Evolutionary conservation across 352 stramenopile genomes (phyloP).

Genomic region (Phytophthora rubi): DNA sequence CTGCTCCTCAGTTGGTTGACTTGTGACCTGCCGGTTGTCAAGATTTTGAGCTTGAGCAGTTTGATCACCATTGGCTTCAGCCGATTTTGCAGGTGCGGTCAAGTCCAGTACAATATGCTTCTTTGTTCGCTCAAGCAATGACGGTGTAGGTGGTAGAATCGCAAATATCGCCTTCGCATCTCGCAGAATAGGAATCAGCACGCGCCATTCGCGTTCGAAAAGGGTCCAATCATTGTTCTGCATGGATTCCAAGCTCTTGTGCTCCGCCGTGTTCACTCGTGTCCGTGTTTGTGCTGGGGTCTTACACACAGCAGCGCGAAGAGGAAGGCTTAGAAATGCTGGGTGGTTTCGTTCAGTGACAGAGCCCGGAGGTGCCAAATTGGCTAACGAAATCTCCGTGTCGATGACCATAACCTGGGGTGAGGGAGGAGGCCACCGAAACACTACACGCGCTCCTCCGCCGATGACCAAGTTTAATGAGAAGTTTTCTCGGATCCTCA

Average conservation of each 20-base stretch:
- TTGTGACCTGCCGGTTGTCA: too few relatives aligned
- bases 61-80: too few relatives aligned
- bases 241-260: background rate
- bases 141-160: slow-evolving; percentile 8
- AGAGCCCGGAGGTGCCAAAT: background rate
- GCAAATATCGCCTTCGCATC: slow-evolving; percentile 15
- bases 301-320: slow-evolving; percentile 20
- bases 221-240: background rate
- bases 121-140: slow-evolving; percentile 26
- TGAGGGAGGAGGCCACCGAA: slow-evolving; percentile 23
- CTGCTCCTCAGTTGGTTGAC: background rate
- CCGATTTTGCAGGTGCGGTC: background rate
- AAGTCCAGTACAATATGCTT: slow-evolving; percentile 27
- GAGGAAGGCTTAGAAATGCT: slow-evolving; percentile 13
- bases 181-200: slow-evolving; percentile 29
- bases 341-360: background rate
- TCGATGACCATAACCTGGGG: slow-evolving; percentile 7
- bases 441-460: slow-evolving; percentile 14
- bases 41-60: too few relatives aligned
- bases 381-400: slow-evolving; percentile 12
- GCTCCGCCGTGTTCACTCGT: slow-evolving; percentile 31
- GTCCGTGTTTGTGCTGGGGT: slow-evolving; percentile 24
- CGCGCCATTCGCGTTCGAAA: slow-evolving; percentile 15
- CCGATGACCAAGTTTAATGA: slow-evolving; percentile 23
- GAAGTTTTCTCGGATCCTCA: slow-evolving; percentile 24